phyloP scores from a whole-genome alignment of 352 stramenopile genomes.

The Poterioochromonas sp. region DNA sequence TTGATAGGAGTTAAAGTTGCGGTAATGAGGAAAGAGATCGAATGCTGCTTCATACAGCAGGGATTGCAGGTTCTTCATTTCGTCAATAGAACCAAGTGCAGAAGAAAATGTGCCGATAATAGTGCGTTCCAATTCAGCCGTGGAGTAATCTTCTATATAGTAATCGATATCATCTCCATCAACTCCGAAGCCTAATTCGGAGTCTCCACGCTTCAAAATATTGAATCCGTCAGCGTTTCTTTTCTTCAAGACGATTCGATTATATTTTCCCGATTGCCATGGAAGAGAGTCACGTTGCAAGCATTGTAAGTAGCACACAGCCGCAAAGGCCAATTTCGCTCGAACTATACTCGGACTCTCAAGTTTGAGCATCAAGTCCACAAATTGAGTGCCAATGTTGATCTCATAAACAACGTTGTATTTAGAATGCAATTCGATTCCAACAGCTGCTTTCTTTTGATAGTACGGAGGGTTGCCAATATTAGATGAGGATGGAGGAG shows the following conservation, averaged over 20 bases:
- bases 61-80: not conserved
- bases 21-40: not conserved
- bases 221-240: not conserved
- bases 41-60: slow-evolving; percentile 3
- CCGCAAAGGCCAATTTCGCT: not conserved
- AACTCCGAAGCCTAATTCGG: not conserved
- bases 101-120: not conserved
- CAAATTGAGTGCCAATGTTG: not conserved
- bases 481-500: too few relatives aligned
- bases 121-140: not conserved
- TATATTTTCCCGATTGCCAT: not conserved
- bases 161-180: not conserved
- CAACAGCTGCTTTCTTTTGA: not conserved
- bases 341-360: not conserved
- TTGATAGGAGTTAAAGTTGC: slow-evolving; percentile 5
- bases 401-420: slow-evolving; percentile 11
- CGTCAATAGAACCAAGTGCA: not conserved
- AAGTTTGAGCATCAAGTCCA: not conserved
- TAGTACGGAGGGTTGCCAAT: too few relatives aligned
- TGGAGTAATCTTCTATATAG: not conserved
- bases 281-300: not conserved
- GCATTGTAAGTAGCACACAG: not conserved
- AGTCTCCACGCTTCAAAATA: not conserved
- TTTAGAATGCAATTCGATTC: not conserved
- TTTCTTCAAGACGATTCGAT: not conserved